Conservation (phyloP, 176 grass and related monocot genomes). For the Ampelocalamus luodianensis region DNA sequence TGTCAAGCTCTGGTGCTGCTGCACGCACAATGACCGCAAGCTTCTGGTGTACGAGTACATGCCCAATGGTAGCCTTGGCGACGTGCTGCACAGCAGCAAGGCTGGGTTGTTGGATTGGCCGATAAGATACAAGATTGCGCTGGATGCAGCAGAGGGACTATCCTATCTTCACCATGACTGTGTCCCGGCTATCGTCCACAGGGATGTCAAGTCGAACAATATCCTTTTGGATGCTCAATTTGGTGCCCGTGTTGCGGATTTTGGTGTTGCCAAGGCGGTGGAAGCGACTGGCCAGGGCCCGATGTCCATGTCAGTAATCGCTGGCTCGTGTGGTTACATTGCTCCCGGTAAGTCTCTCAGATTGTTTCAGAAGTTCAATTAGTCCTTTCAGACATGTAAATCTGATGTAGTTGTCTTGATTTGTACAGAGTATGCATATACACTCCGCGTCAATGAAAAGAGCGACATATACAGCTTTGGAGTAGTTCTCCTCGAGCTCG, state of each 20-base stretch:
- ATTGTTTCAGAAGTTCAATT: neutral
- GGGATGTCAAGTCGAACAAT: slow-evolving; percentile 92
- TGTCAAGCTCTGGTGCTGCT: slow-evolving; percentile 88
- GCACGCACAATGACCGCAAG: slow-evolving; percentile 62
- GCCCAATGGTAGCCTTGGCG: slow-evolving; percentile 76
- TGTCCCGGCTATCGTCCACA: slow-evolving; percentile 79
- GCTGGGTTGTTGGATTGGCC: slow-evolving; percentile 65
- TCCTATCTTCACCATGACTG: slow-evolving; percentile 93
- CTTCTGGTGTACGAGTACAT: slow-evolving; percentile 88
- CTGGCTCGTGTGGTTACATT: slow-evolving; percentile 84
- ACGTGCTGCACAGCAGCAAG: slow-evolving; percentile 70
- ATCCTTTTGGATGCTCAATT: slow-evolving; percentile 84
- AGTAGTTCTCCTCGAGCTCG: slow-evolving; percentile 84
- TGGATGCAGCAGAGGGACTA: slow-evolving; percentile 78
- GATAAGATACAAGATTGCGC: slow-evolving; percentile 62
- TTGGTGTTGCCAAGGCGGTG: slow-evolving; percentile 78
- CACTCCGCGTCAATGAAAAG: slow-evolving; percentile 88
- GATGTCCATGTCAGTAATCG: slow-evolving; percentile 84
- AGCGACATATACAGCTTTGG: slow-evolving; percentile 94
- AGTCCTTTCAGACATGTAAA: neutral
- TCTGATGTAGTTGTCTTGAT: slow-evolving; percentile 1
- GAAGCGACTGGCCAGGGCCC: slow-evolving; percentile 44
- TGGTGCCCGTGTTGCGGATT: slow-evolving; percentile 65
- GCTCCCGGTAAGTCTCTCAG: slow-evolving; percentile 64
- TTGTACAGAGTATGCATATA: slow-evolving; percentile 80